Evolutionary conservation across 495 filamentous ascomycete genomes (phyloP), one percentile per base, ranked within the genome.

Genomic region (Penicillium coffeae): DNA sequence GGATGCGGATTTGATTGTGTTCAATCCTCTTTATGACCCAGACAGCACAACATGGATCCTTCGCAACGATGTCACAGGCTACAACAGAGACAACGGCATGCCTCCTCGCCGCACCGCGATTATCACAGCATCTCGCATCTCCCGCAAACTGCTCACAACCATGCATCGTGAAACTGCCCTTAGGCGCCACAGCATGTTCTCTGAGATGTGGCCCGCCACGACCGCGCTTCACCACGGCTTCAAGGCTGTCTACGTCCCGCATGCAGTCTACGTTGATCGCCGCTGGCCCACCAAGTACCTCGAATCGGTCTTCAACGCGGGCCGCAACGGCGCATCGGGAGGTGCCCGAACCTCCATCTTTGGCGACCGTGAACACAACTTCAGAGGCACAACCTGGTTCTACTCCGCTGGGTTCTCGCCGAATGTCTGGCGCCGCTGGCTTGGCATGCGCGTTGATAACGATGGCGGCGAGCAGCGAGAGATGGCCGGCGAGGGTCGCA

Each of bases 11-110:
- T 78, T 95, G 36, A 90, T 98, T 48, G 89, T 89, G 13, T 84
- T 98, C 63, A 95, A 90, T 60, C 93, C 93, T 3, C 79, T 98
- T 45, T 97, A 95, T 66, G 83, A 98, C 62, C 94, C 93, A 0
- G 83, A 87, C 43, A 80, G 82, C 42, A 96, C 92, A 1, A 88
- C 83, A 21, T 98, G 93, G 93, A 71, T 86, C 32, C 84, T 97
- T 10, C 78, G 83, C 3, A 81, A 89, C 55, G 93, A 96, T 65
- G 85, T 91, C 38, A 94, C 91, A 0, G 94, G 94, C 21, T 98
- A 95, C 66, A 89, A 89, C 68, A 77, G 69, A 27, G 78, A 80
- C 1, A 69, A 73, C 20, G 76, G 78, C 38, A 71, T 84, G 48
- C 84, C 88, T 4, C 90, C 90, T 4, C 87, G 93, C 0, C 85